Evolutionary conservation across 306 rosid species (phyloP), one percentile per base, ranked within the genome.

Genomic region (Cucumis sativus): DNA sequence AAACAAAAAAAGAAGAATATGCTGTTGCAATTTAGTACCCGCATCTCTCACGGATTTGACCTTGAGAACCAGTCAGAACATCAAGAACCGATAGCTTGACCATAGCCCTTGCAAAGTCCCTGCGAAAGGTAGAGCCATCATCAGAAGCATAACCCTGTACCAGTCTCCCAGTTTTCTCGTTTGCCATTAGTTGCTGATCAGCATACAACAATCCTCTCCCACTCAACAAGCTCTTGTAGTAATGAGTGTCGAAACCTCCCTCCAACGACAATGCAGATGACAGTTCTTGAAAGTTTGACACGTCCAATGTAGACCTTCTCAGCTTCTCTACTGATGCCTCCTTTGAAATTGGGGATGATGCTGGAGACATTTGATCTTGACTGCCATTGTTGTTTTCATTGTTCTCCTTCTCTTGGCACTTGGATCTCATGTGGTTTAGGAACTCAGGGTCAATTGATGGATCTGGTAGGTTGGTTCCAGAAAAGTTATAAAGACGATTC

Each of bases 171-270:
- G 96, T 94, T 81, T 75, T 87, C 83, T 76, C 80, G 17, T 83
- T 67, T 12, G 86, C 88, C 97, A 93, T 91, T 55, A 94, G 75
- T 63, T 94, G 96, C 80, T 94, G 97, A 82, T 94, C 98, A 57
- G 98, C 85, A 81, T 78, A 90, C 6, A 94, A 88, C 6, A 93
- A 87, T 67, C 98, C 97, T 83, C 88, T 88, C 75, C 96, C 97
- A 54, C 57, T 85, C 56, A 92, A 51, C 89, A 94, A 80, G 79
- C 87, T 84, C 70, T 74, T 77, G 41, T 87, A 92, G 74, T 90
- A 92, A 70, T 90, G 96, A 45, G 92, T 85, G 86, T 87, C 92
- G 30, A 95, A 90, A 61, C 79, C 79, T 77, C 77, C 84, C 14
- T 96, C 93, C 10, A 89, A 87, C 67, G 87, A 71, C 14, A 90